These are phyloP conservation scores for Aspergillus japonicus DNA, from an alignment of 2,329 filamentous ascomycete species.

Conservation along the genomic window DNA sequence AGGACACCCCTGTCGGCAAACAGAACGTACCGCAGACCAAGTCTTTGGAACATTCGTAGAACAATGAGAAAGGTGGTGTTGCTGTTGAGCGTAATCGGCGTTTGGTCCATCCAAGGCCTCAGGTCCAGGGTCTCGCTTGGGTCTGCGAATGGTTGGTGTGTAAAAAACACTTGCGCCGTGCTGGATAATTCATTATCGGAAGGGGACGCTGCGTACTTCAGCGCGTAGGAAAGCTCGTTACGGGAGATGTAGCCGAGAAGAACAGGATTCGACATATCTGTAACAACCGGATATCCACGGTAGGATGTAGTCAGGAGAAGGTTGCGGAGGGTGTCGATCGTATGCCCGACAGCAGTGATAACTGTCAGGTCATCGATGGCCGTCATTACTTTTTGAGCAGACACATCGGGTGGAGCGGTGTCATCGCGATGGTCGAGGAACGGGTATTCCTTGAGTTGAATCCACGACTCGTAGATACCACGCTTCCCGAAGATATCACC, in stretches of 20 bases:
- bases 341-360: slow-evolving; percentile 83
- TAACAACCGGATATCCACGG: slow-evolving; percentile 89
- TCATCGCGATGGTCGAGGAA: slow-evolving; percentile 92
- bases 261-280: slow-evolving; percentile 71
- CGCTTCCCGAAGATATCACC: slow-evolving; percentile 90
- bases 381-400: slow-evolving; percentile 88
- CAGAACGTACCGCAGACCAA: slow-evolving; percentile 85
- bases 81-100: slow-evolving; percentile 83
- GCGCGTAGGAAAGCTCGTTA: slow-evolving; percentile 80
- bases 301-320: slow-evolving; percentile 73
- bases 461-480: slow-evolving; percentile 98
- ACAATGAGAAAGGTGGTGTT: slow-evolving; percentile 78
- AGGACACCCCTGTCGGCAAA: slow-evolving; percentile 80
- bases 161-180: slow-evolving; percentile 79
- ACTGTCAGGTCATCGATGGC: slow-evolving; percentile 85
- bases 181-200: slow-evolving; percentile 54
- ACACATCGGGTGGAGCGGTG: slow-evolving; percentile 72
- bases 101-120: slow-evolving; percentile 98
- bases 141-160: slow-evolving; percentile 77
- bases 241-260: slow-evolving; percentile 92
- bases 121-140: slow-evolving; percentile 78
- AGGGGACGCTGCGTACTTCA: slow-evolving; percentile 60
- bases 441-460: slow-evolving; percentile 91
- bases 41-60: slow-evolving; percentile 88
- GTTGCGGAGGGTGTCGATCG: slow-evolving; percentile 69